Evolutionary conservation across 768 basidiomycete species (phyloP).

Genomic region (Panellus pusillus): DNA sequence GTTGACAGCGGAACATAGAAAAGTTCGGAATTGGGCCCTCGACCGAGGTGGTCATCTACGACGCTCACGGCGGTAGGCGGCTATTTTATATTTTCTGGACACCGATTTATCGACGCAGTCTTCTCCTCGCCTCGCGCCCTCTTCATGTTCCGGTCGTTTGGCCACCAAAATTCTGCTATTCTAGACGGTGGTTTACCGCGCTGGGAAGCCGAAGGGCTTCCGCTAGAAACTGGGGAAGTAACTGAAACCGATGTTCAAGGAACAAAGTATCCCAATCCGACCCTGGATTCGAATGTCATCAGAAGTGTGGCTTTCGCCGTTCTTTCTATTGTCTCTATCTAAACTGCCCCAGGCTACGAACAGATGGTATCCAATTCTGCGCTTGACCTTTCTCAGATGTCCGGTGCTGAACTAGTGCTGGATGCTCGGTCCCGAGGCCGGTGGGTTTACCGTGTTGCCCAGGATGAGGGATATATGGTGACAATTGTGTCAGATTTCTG

Average conservation of each 20-base stretch:
- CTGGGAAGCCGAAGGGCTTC: slow-evolving; percentile 69
- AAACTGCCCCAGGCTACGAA: slow-evolving; percentile 60
- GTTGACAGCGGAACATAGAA: slow-evolving; percentile 37
- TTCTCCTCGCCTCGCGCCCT: slow-evolving; percentile 92
- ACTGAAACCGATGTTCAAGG: slow-evolving; percentile 20
- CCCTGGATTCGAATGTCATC: slow-evolving; percentile 49
- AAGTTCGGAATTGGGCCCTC: slow-evolving; percentile 68
- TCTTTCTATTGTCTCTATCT: slow-evolving; percentile 10
- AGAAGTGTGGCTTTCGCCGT: slow-evolving; percentile 42
- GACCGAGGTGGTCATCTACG: slow-evolving; percentile 89
- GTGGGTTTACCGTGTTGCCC: slow-evolving; percentile 37
- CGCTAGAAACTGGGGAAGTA: slow-evolving; percentile 43
- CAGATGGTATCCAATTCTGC: slow-evolving; percentile 74
- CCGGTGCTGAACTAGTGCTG: slow-evolving; percentile 66
- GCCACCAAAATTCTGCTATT: slow-evolving; percentile 82
- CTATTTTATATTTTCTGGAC: not conserved
- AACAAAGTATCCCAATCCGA: slow-evolving; percentile 52
- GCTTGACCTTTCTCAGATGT: slow-evolving; percentile 41
- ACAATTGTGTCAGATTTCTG: slow-evolving; percentile 54
- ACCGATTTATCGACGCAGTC: slow-evolving; percentile 30
- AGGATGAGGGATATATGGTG: not conserved
- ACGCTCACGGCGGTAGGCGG: slow-evolving; percentile 62
- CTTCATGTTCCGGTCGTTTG: slow-evolving; percentile 93
- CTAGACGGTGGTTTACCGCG: slow-evolving; percentile 91
- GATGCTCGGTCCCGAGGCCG: slow-evolving; percentile 87